Evolutionary conservation across 441 rosid genomes (phyloP).

Genomic region (Capsella rubella): DNA sequence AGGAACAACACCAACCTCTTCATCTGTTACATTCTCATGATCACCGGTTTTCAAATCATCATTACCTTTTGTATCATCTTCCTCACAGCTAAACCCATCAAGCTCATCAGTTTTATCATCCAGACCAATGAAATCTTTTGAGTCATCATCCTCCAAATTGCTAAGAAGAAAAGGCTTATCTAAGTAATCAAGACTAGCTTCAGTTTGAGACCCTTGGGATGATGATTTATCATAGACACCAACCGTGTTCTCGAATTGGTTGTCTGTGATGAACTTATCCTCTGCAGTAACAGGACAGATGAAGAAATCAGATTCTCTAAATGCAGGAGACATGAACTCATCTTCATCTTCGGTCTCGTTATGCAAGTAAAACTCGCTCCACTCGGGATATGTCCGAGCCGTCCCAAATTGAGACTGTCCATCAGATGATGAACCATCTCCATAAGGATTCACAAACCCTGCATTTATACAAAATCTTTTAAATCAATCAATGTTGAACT

Average conservation of each 20-base stretch:
- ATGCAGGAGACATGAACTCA: conserved; percentile 71
- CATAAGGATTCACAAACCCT: conserved; percentile 93
- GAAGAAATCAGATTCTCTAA: conserved; percentile 62
- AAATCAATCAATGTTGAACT: background rate
- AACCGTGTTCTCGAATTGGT: conserved; percentile 51
- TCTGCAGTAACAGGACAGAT: conserved; percentile 55
- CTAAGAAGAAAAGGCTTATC: conserved; percentile 61
- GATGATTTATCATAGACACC: conserved; percentile 48
- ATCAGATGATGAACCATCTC: conserved; percentile 72
- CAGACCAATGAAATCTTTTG: conserved; percentile 43
- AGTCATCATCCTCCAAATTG: conserved; percentile 39
- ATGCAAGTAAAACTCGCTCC: conserved; percentile 63
- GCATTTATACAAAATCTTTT: conserved; percentile 35
- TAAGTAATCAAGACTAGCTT: conserved; percentile 52
- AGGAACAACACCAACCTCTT: conserved; percentile 50
- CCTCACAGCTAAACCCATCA: conserved; percentile 36
- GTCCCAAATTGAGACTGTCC: conserved; percentile 85
- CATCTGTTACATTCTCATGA: conserved; percentile 46
- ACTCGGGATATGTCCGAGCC: conserved; percentile 80
- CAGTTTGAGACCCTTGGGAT: conserved; percentile 52
- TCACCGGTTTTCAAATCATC: conserved; percentile 48
- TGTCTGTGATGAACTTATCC: conserved; percentile 71
- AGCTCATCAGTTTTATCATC: conserved; percentile 39
- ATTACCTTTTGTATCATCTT: conserved; percentile 37
- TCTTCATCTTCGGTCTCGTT: conserved; percentile 75